phyloP scores from a whole-genome alignment of 176 grass and related monocot genomes.

The Eragrostis curvula region DNA sequence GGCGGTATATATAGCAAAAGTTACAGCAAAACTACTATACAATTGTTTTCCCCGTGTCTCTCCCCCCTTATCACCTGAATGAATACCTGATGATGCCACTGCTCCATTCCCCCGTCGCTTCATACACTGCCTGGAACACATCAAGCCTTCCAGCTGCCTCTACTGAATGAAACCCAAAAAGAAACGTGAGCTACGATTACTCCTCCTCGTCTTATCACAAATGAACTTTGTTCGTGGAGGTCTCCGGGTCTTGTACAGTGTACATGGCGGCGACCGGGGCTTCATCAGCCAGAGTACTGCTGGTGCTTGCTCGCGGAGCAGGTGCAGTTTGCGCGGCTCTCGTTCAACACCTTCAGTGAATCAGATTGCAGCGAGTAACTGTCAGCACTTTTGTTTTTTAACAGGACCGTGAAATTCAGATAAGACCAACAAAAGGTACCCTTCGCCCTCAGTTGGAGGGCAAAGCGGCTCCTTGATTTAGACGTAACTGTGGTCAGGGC shows the following conservation, averaged over 20 bases:
- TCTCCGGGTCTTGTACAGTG: constrained; percentile 22
- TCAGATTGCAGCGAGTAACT: not conserved
- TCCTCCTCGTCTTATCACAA: not conserved
- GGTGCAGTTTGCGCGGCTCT: constrained; percentile 72
- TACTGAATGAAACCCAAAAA: constrained; percentile 38
- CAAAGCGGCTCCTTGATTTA: constrained; percentile 31
- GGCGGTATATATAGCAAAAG: constrained; percentile 45
- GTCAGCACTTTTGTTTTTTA: constrained; percentile 3
- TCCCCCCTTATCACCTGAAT: not conserved
- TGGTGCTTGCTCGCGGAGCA: constrained; percentile 83
- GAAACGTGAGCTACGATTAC: constrained; percentile 36
- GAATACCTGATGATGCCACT: constrained; percentile 56
- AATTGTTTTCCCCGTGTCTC: constrained; percentile 41
- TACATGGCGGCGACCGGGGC: not conserved
- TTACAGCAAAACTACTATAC: constrained; percentile 74
- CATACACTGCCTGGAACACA: constrained; percentile 2
- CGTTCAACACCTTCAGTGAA: constrained; percentile 65
- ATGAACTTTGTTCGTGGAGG: constrained; percentile 1
- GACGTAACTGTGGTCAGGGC: constrained; percentile 34
- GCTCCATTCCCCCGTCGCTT: constrained; percentile 37
- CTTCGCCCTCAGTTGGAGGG: constrained; percentile 37
- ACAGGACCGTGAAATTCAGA: constrained; percentile 39
- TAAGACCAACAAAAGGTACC: constrained; percentile 13
- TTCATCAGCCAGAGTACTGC: constrained; percentile 49
- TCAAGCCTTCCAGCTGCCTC: constrained; percentile 9